Evolutionary conservation across 805 yeast species (phyloP).

Genomic region (Saccharomycopsis sp.): DNA sequence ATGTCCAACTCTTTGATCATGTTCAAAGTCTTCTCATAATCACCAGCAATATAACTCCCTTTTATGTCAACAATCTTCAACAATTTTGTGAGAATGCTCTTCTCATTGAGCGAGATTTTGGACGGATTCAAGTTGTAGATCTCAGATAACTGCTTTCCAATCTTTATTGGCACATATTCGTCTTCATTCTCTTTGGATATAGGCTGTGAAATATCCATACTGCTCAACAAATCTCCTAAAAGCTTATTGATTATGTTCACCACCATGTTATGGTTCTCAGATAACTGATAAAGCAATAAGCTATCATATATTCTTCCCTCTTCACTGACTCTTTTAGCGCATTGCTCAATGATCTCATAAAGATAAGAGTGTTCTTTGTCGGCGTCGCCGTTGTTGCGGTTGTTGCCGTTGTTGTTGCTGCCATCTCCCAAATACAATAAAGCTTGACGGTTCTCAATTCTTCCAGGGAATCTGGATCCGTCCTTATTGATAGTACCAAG

Average conservation of each 20-base stretch:
- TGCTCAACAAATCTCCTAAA: conserved; percentile 69
- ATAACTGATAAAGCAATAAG: conserved; percentile 73
- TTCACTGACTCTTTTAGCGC: conserved; percentile 82
- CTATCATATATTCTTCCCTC: conserved; percentile 89
- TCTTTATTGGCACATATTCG: conserved; percentile 36
- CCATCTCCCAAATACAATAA: conserved; percentile 44
- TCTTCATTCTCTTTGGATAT: conserved; percentile 24
- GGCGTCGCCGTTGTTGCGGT: conserved; percentile 25
- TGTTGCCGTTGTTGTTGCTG: background rate
- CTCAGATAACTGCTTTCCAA: conserved; percentile 33
- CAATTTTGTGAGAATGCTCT: conserved; percentile 59
- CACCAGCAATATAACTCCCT: conserved; percentile 44
- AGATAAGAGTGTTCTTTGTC: conserved; percentile 53
- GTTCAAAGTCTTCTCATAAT: conserved; percentile 53
- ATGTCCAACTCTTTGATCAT: conserved; percentile 54
- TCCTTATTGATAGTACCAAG: conserved; percentile 78
- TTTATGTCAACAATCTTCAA: conserved; percentile 65
- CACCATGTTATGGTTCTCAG: conserved; percentile 82
- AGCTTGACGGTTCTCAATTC: conserved; percentile 68
- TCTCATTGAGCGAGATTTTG: conserved; percentile 45
- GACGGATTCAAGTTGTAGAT: conserved; percentile 47
- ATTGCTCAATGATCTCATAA: conserved; percentile 68
- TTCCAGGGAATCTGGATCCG: conserved; percentile 76
- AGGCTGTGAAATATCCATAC: conserved; percentile 61
- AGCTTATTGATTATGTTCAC: conserved; percentile 65